Base-by-base conservation (phyloP, 2,329 filamentous ascomycete species). In the Teratosphaeriaceae sp. region DNA sequence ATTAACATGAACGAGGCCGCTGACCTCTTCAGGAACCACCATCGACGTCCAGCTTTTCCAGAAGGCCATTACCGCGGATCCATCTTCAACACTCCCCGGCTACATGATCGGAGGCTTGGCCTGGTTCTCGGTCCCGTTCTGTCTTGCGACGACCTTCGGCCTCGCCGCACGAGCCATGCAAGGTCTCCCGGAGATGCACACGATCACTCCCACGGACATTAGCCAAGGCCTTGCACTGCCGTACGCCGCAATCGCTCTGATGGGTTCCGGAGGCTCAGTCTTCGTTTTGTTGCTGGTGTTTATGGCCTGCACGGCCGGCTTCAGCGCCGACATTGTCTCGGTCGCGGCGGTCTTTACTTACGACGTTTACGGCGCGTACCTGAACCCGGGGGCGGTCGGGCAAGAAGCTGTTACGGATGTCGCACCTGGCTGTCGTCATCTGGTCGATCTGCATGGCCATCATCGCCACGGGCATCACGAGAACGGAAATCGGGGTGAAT, bases 231-330 rank as follows among this genome's bases (percentile, higher is more conserved):
- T 61, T 9, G 55, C 55, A 3, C 46, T 61, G 44, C 61, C 61
- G 6, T 61, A 60, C 41, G 53, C 53, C 2, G 52, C 61, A 2
- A 44, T 51, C 29, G 60, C 65, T 0, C 50, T 71, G 5, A 53
- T 68, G 1, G 63, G 65, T 1, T 59, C 51, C 26, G 60, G 60
- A n/a, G 65, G 64, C 2, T 60, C 63, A 0, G 60, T 54, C 1
- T 51, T 63, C 9, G 50, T 67, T 50, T 54, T 67, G 11, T 50
- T 72, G 3, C 59, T 71, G n/a, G 60, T 72, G 0, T 73, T 73
- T 58, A 72, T 72, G 70, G 68, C 69, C 3, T 67, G 70, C 5
- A 72, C 70, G 0, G 63, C 58, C 3, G 65, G 65, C 1, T 69
- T 69, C 34, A 66, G 58, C 2, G 66, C 69, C 0, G 68, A 73